These are phyloP conservation scores for Saccharomyces mikatae DNA, from an alignment of 805 yeast genomes.

Conservation along the genomic window DNA sequence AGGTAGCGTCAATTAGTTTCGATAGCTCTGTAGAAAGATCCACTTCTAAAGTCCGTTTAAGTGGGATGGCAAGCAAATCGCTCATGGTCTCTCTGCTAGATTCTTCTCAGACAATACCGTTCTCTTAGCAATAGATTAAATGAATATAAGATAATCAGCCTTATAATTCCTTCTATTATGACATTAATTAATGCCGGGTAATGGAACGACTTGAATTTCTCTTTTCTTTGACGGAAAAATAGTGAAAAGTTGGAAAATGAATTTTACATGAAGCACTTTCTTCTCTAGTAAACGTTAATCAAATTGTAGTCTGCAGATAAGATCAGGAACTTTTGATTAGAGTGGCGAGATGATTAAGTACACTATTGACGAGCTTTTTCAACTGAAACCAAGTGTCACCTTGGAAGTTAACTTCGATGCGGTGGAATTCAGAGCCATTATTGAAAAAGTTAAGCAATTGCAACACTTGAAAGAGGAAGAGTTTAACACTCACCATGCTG, in stretches of 20 bases:
- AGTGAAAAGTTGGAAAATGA: not conserved
- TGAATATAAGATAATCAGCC: not conserved
- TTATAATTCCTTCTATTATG: not conserved
- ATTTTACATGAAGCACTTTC: not conserved
- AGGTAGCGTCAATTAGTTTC: slow-evolving; percentile 41
- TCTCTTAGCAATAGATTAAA: not conserved
- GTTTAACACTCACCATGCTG: slow-evolving; percentile 24
- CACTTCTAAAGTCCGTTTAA: slow-evolving; percentile 38
- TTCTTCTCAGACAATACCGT: not conserved
- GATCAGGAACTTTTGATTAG: not conserved
- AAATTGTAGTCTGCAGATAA: not conserved
- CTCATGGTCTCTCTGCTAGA: slow-evolving; percentile 9
- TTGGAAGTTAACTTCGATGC: slow-evolving; percentile 58
- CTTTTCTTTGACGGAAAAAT: not conserved
- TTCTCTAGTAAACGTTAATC: not conserved
- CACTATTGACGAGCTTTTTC: slow-evolving; percentile 63
- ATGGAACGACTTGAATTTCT: not conserved
- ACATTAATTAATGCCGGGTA: not conserved
- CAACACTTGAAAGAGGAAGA: slow-evolving; percentile 32
- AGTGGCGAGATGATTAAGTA: slow-evolving; percentile 41
- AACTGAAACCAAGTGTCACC: slow-evolving; percentile 47
- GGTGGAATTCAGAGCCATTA: slow-evolving; percentile 54
- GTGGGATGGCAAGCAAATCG: slow-evolving; percentile 45
- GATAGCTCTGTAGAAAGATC: slow-evolving; percentile 35
- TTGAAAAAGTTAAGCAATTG: slow-evolving; percentile 54